Percentiles rank a stretch among this genome's conserved stretches.
phyloP scores from a whole-genome alignment of 164 flowering plant species.

The Aristolochia contorta region DNA sequence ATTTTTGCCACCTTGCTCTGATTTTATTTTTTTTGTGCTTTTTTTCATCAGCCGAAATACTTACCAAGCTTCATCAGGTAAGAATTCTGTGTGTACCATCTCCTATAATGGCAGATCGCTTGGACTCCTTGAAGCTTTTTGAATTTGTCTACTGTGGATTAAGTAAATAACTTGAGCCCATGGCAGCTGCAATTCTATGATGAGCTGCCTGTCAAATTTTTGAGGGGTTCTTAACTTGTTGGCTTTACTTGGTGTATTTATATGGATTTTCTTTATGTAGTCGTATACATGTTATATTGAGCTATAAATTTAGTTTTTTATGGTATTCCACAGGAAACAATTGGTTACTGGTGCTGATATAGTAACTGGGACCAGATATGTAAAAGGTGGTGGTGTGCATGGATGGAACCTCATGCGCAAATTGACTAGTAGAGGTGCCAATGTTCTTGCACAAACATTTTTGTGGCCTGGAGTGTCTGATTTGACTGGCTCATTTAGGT shows the following conservation, averaged over 20 bases:
- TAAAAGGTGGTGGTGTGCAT: slow-evolving; percentile 92
- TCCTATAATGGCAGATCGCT: neutral
- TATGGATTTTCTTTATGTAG: neutral
- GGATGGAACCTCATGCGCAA: slow-evolving; percentile 99
- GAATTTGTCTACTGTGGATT: neutral
- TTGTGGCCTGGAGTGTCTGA: slow-evolving; percentile 99
- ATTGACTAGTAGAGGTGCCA: slow-evolving; percentile 95
- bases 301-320: neutral
- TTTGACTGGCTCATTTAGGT: slow-evolving; percentile 96
- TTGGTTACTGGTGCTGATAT: slow-evolving; percentile 82
- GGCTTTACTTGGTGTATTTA: no score
- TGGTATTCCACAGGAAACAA: slow-evolving; percentile 54
- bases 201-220: no score
- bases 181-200: no score
- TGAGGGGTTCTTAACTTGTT: no score
- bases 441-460: slow-evolving; percentile 94
- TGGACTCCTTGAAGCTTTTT: neutral
- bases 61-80: slow-evolving; percentile 94
- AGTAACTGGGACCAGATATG: slow-evolving; percentile 96
- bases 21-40: slow-evolving; percentile 9
- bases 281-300: neutral
- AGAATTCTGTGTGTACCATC: slow-evolving; percentile 11
- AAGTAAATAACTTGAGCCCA: neutral
- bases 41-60: slow-evolving; percentile 74
- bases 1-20: neutral